Conservation (phyloP, 1,284 basidiomycete genomes). For the Microbotryum silenes-acaulis region DNA sequence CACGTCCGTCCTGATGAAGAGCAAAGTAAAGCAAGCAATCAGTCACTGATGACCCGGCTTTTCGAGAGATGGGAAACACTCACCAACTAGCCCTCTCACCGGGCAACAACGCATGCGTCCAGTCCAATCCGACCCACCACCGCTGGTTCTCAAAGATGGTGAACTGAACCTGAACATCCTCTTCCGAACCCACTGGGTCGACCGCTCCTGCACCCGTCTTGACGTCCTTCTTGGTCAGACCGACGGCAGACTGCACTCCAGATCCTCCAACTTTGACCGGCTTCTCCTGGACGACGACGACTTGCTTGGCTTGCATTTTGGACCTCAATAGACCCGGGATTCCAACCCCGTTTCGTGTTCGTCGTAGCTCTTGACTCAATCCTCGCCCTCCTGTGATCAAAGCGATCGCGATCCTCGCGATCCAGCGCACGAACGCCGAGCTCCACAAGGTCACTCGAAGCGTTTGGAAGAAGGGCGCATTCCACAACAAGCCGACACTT, state of each 20-base stretch:
- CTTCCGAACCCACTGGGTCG: slow-evolving; percentile 5
- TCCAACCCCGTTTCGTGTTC: slow-evolving; percentile 19
- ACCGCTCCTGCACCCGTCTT: not conserved
- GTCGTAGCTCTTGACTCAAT: slow-evolving; percentile 14
- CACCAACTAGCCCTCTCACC: slow-evolving; percentile 37
- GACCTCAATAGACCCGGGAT: slow-evolving; percentile 18
- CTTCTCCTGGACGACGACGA: slow-evolving; percentile 13
- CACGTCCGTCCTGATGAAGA: slow-evolving; percentile 38
- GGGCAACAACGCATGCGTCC: slow-evolving; percentile 37
- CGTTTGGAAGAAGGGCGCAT: slow-evolving; percentile 34
- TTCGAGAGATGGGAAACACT: not conserved
- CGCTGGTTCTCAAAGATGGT: slow-evolving; percentile 37
- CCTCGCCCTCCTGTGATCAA: slow-evolving; percentile 19
- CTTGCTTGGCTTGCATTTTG: not conserved
- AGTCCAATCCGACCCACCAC: slow-evolving; percentile 39
- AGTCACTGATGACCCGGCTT: not conserved
- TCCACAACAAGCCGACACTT: slow-evolving; percentile 31
- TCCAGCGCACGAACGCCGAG: slow-evolving; percentile 21
- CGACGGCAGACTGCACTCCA: not conserved
- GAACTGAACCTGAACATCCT: slow-evolving; percentile 35
- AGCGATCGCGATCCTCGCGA: not conserved
- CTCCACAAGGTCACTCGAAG: slow-evolving; percentile 25
- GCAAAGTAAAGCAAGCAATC: not conserved
- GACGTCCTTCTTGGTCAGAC: not conserved
- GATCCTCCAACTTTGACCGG: slow-evolving; percentile 17